A percentile compares a stretch with the other conserved stretches of the same genome.
Conservation (phyloP, 306 rosid genomes). For the Chamaecrista fasciculata region DNA sequence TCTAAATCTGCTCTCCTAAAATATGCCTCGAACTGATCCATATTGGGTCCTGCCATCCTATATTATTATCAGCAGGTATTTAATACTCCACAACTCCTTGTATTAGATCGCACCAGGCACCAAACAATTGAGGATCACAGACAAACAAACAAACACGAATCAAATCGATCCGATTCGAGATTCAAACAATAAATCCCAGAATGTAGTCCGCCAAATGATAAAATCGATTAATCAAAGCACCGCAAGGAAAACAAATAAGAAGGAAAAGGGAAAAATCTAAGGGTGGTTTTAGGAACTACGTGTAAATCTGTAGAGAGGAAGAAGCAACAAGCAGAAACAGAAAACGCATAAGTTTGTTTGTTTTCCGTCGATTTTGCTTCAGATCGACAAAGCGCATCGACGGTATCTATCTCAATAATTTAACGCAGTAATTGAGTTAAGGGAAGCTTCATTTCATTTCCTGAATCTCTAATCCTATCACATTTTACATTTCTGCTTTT, state of each 20-base stretch:
- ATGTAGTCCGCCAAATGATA: not conserved
- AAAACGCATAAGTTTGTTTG: not conserved
- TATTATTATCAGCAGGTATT: not conserved
- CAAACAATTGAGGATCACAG: not conserved
- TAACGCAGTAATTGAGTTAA: not conserved
- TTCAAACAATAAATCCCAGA: not conserved
- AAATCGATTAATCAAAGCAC: slow-evolving; percentile 1
- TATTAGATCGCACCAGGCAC: slow-evolving; percentile 28
- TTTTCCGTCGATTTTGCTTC: slow-evolving; percentile 32
- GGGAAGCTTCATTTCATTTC: not conserved
- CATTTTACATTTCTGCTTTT: not conserved
- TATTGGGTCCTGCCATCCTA: slow-evolving; percentile 47
- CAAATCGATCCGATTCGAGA: slow-evolving; percentile 29
- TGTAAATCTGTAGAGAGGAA: slow-evolving; percentile 25
- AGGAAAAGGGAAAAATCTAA: not conserved
- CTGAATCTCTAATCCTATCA: not conserved
- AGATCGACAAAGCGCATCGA: slow-evolving; percentile 25
- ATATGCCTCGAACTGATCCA: slow-evolving; percentile 82
- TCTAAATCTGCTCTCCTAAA: slow-evolving; percentile 91
- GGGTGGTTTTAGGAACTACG: not conserved
- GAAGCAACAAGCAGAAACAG: not conserved
- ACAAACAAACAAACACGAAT: not conserved
- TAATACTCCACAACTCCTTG: not conserved
- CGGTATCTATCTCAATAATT: slow-evolving; percentile 5
- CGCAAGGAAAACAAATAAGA: not conserved